Evolutionary conservation across 2,329 filamentous ascomycete species (phyloP), one percentile per base, ranked within the genome.

Genomic region (Penicillium palitans): DNA sequence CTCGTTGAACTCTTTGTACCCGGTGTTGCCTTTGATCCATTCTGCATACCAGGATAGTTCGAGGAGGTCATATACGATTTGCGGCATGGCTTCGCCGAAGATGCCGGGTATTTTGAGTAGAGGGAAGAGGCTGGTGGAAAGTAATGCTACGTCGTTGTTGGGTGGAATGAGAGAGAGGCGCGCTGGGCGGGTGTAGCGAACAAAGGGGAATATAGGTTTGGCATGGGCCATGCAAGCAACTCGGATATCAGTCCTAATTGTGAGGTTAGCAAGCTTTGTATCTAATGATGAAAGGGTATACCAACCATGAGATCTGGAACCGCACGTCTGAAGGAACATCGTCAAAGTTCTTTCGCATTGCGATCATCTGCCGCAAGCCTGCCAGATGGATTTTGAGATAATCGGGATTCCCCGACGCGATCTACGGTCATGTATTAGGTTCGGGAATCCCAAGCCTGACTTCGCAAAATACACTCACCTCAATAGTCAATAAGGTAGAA

Each of bases 291-390:
- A 12, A 13, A 21, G 12, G 25, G 12, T 17, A 29, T 15, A 63
- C 70, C 48, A 31, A 76, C 74, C 74, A 76, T 67, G 74, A 73
- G 25, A 76, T 74, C 44, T 76, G 74, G 58, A 72, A 74, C 47
- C 74, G 74, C 37, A 76, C 64, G 49, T 75, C 69, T 10, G 68
- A 64, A n/a, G 70, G 66, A 4, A 76, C 73, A 39, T 76, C 73
- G 6, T 70, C 69, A 51, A 76, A 75, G 51, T 65, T 74, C 41
- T 72, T 70, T 52, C 74, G 67, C 59, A 76, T 61, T 33, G 68
- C 66, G 19, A 76, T 72, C 72, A 76, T 76, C 62, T 76, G 74
- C 31, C 73, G 65, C 45, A 76, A 52, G 3, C 74, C 74, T n/a
- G 74, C 74, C 12, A 76, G 58, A 49, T 76, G 74, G 19, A 76